phyloP scores from a whole-genome alignment of 768 basidiomycete species.

The Suillus ampliporus region DNA sequence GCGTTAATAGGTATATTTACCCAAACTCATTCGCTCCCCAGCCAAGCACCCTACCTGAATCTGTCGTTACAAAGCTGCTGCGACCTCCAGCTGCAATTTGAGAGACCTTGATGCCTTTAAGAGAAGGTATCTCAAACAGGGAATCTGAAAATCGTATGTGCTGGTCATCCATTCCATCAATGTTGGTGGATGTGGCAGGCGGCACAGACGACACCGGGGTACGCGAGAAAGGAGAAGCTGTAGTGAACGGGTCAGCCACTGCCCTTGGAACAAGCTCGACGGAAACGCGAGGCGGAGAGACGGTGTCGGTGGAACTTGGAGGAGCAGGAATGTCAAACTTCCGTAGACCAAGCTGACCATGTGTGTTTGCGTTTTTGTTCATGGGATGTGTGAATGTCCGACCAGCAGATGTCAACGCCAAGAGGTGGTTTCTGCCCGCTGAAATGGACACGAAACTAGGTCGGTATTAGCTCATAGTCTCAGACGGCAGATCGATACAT shows the following conservation, averaged over 20 bases:
- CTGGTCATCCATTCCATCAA: conserved; percentile 36
- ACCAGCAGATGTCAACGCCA: conserved; percentile 73
- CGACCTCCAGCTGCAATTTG: conserved; percentile 76
- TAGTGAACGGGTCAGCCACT: conserved; percentile 54
- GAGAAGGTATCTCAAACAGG: conserved; percentile 78
- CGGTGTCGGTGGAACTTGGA: conserved; percentile 21
- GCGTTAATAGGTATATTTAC: conserved; percentile 41
- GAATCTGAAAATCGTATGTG: conserved; percentile 69
- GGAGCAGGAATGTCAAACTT: conserved; percentile 56
- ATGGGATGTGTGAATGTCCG: conserved; percentile 82
- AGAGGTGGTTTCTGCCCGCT: conserved; percentile 72
- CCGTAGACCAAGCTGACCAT: conserved; percentile 84
- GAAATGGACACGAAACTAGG: conserved; percentile 74
- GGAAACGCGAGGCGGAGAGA: conserved; percentile 40
- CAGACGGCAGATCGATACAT: conserved; percentile 18
- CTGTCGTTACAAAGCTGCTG: conserved; percentile 75
- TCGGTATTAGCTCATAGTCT: conserved; percentile 15
- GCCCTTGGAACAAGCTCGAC: conserved; percentile 65
- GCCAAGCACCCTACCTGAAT: conserved; percentile 74
- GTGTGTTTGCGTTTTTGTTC: conserved; percentile 73
- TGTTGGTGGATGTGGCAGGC: conserved; percentile 34
- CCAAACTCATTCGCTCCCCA: conserved; percentile 93
- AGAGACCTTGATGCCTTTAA: conserved; percentile 64
- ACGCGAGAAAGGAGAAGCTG: conserved; percentile 48
- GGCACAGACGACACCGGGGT: conserved; percentile 17